These are phyloP conservation scores for Trichocladium uniseriatum DNA, from an alignment of 495 filamentous ascomycete genomes.

Conservation along the genomic window DNA sequence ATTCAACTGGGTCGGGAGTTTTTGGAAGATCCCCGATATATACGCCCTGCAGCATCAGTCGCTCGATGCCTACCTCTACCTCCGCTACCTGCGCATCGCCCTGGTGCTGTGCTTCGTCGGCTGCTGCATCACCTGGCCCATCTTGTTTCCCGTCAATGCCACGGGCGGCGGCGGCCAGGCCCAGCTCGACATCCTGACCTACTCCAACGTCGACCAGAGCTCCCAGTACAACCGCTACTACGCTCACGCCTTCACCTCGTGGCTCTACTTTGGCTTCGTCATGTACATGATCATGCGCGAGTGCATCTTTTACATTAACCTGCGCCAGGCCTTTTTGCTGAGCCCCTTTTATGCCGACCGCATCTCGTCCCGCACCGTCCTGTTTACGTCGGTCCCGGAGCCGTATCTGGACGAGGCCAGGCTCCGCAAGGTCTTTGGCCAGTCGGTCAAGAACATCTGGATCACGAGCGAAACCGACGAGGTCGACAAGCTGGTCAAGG, in stretches of 20 bases:
- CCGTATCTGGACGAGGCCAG: slow-evolving; percentile 63
- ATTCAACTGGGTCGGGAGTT: slow-evolving; percentile 65
- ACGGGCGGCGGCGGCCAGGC: slow-evolving; percentile 58
- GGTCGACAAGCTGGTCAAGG: slow-evolving; percentile 73
- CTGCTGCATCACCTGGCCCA: slow-evolving; percentile 70
- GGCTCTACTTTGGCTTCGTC: slow-evolving; percentile 77
- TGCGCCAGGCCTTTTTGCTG: slow-evolving; percentile 89
- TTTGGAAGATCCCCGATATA: slow-evolving; percentile 71
- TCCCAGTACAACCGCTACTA: slow-evolving; percentile 52
- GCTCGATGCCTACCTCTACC: slow-evolving; percentile 78
- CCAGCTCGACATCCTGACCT: slow-evolving; percentile 71
- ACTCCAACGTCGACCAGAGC: slow-evolving; percentile 55
- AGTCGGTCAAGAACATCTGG: slow-evolving; percentile 78
- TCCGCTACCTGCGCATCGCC: slow-evolving; percentile 72
- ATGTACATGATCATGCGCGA: slow-evolving; percentile 86
- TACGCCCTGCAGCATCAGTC: slow-evolving; percentile 84
- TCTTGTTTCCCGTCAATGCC: slow-evolving; percentile 78
- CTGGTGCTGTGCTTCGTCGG: slow-evolving; percentile 70
- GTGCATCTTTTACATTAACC: slow-evolving; percentile 87
- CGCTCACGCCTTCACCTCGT: slow-evolving; percentile 64
- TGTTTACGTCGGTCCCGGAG: slow-evolving; percentile 78
- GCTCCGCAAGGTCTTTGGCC: slow-evolving; percentile 69
- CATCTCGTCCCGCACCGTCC: slow-evolving; percentile 86
- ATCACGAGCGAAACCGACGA: slow-evolving; percentile 70
- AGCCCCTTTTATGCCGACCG: slow-evolving; percentile 81